These are phyloP conservation scores for Cordyceps pruinosa DNA, from an alignment of 2,329 filamentous ascomycete genomes.

Conservation along the genomic window DNA sequence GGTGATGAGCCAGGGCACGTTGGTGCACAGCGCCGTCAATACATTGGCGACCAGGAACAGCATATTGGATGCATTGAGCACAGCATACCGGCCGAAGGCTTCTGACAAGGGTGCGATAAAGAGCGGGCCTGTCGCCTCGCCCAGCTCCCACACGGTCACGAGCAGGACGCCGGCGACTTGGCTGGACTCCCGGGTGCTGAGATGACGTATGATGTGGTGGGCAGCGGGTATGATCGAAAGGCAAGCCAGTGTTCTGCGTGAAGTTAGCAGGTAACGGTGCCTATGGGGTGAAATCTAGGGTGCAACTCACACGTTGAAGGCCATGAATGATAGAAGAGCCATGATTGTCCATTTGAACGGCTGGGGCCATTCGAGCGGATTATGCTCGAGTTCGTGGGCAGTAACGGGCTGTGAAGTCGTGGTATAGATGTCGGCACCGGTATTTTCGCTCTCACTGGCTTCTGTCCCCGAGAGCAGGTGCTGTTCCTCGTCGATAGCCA, in stretches of 20 bases:
- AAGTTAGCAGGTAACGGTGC: background rate
- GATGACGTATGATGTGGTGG: slow-evolving; percentile 41
- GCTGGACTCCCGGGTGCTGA: slow-evolving; percentile 30
- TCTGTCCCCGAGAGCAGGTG: background rate
- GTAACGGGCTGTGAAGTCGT: slow-evolving; percentile 7
- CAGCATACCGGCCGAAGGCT: slow-evolving; percentile 47
- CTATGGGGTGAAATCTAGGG: background rate
- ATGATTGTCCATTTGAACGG: slow-evolving; percentile 3
- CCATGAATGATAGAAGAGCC: background rate
- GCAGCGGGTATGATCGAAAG: slow-evolving; percentile 49
- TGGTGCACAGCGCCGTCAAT: slow-evolving; percentile 38
- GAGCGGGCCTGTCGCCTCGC: slow-evolving; percentile 53
- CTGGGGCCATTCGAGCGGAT: slow-evolving; percentile 4
- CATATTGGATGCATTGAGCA: slow-evolving; percentile 46
- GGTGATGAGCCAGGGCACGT: slow-evolving; percentile 39
- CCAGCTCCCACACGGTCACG: slow-evolving; percentile 64
- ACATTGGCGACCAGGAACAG: slow-evolving; percentile 44
- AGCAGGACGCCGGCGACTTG: slow-evolving; percentile 50
- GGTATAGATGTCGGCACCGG: background rate
- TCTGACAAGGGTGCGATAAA: slow-evolving; percentile 58
- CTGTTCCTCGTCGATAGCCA: background rate
- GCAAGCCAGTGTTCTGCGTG: slow-evolving; percentile 47
- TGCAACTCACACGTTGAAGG: background rate
- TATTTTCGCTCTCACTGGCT: background rate
- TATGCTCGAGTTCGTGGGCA: slow-evolving; percentile 12